Percentiles rank a stretch among this genome's conserved stretches.
phyloP scores from a whole-genome alignment of 768 basidiomycete species.

The Boletus rubropictus region DNA sequence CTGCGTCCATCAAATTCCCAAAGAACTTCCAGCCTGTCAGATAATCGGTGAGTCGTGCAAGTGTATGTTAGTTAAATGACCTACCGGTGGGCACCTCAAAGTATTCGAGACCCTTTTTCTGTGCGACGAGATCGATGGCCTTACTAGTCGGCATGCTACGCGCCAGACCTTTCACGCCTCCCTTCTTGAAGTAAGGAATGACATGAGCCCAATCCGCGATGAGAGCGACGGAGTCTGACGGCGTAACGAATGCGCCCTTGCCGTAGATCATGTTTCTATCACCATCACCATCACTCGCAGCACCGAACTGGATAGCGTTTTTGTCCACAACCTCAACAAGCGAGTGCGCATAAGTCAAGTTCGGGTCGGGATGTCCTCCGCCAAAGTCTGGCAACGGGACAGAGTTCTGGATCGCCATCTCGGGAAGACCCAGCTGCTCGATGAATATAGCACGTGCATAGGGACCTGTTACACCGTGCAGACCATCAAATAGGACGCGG shows the following conservation, averaged over 20 bases:
- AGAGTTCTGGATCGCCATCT: constrained; percentile 84
- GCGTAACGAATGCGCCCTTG: constrained; percentile 95
- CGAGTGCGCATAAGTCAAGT: constrained; percentile 92
- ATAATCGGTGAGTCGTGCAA: background rate
- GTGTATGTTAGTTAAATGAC: constrained; percentile 12
- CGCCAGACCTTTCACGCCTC: constrained; percentile 92
- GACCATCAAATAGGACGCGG: constrained; percentile 90
- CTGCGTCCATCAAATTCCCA: constrained; percentile 99
- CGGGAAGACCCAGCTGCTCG: constrained; percentile 72
- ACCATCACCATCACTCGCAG: constrained; percentile 95
- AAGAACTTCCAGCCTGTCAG: constrained; percentile 96
- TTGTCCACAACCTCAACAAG: constrained; percentile 91
- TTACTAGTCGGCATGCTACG: constrained; percentile 97
- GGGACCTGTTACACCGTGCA: constrained; percentile 95
- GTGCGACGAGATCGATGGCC: constrained; percentile 92
- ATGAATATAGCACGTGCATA: constrained; percentile 89
- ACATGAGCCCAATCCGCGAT: constrained; percentile 94
- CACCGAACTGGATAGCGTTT: constrained; percentile 84
- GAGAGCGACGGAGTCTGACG: constrained; percentile 95
- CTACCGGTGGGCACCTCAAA: constrained; percentile 96
- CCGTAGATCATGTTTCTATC: constrained; percentile 99
- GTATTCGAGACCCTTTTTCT: constrained; percentile 86
- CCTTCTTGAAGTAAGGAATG: constrained; percentile 86
- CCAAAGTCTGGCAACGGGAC: constrained; percentile 92
- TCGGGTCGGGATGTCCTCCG: constrained; percentile 97